Percentiles rank a stretch among this genome's conserved stretches.
Conservation (phyloP, 179 eudicot genomes). For the Beta corolliflora region DNA sequence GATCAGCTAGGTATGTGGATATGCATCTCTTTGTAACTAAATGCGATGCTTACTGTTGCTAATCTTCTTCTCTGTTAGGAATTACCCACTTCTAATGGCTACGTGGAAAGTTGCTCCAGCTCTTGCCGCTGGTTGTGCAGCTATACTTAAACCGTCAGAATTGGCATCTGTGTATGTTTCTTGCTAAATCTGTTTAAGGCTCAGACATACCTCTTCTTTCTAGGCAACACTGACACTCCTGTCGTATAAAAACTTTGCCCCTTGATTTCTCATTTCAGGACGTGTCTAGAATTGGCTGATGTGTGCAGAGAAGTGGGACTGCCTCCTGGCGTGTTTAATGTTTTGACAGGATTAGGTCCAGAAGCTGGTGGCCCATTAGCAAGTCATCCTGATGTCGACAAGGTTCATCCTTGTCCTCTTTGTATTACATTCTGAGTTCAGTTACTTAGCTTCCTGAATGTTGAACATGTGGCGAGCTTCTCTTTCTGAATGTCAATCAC, state of each 20-base stretch:
- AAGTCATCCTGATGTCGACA: constrained; percentile 92
- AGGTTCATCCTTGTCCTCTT: constrained; percentile 49
- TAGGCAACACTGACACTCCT: background rate
- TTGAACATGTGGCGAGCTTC: background rate
- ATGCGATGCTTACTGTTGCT: background rate
- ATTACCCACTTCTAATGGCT: constrained; percentile 93
- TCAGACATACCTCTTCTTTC: background rate
- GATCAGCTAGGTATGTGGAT: too few species aligned
- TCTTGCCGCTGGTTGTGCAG: constrained; percentile 98
- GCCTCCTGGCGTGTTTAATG: constrained; percentile 85
- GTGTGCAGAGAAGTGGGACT: constrained; percentile 86
- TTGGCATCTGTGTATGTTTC: constrained; percentile 76
- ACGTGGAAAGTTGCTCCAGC: constrained; percentile 99
- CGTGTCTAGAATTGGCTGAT: constrained; percentile 90
- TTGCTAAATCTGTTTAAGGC: background rate
- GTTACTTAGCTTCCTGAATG: background rate
- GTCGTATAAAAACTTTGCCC: constrained; percentile 5
- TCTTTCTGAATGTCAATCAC: background rate
- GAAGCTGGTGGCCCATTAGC: constrained; percentile 98
- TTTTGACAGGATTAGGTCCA: constrained; percentile 84
- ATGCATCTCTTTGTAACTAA: background rate
- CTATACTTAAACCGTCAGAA: constrained; percentile 93
- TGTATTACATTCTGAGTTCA: constrained; percentile 11
- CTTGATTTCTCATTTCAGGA: constrained; percentile 44
- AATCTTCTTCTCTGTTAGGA: constrained; percentile 49